Conservation (phyloP, 1,284 basidiomycete genomes). For the Jaminaea rosea region DNA sequence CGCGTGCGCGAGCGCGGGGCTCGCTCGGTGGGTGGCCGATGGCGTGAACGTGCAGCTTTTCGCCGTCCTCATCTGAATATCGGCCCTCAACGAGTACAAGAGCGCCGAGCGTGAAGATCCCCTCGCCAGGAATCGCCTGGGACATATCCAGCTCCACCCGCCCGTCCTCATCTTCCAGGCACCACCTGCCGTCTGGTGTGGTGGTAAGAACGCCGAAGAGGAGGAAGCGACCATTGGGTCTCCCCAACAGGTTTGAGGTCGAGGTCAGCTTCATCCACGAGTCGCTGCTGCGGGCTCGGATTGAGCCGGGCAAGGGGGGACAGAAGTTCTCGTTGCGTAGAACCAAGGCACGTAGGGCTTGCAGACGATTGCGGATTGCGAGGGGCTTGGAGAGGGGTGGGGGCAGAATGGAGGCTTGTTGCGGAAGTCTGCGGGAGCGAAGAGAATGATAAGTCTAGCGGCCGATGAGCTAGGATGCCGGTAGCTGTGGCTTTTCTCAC, state of each 20-base stretch:
- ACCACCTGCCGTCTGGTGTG: conserved; percentile 78
- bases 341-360: conserved; percentile 32
- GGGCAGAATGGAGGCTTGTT: conserved; percentile 19
- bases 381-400: conserved; percentile 18
- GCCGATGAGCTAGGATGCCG: not conserved
- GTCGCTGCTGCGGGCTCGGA: conserved; percentile 9
- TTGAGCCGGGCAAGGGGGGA: conserved; percentile 28
- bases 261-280: conserved; percentile 65
- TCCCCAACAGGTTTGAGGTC: conserved; percentile 87
- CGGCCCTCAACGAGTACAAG: conserved; percentile 92
- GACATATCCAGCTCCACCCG: conserved; percentile 79
- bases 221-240: conserved; percentile 80
- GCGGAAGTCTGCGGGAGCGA: not conserved
- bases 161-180: conserved; percentile 89
- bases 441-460: not conserved
- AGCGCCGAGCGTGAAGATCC: conserved; percentile 90
- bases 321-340: conserved; percentile 44
- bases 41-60: conserved; percentile 75
- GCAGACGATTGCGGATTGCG: conserved; percentile 29
- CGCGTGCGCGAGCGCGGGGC: conserved; percentile 20
- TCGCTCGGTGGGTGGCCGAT: conserved; percentile 81
- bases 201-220: conserved; percentile 87
- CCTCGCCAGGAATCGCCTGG: conserved; percentile 76
- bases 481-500: not conserved
- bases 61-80: conserved; percentile 70